These are phyloP conservation scores for Sordariomycetes sp. DNA, from an alignment of 2,329 filamentous ascomycete genomes.

Conservation along the genomic window DNA sequence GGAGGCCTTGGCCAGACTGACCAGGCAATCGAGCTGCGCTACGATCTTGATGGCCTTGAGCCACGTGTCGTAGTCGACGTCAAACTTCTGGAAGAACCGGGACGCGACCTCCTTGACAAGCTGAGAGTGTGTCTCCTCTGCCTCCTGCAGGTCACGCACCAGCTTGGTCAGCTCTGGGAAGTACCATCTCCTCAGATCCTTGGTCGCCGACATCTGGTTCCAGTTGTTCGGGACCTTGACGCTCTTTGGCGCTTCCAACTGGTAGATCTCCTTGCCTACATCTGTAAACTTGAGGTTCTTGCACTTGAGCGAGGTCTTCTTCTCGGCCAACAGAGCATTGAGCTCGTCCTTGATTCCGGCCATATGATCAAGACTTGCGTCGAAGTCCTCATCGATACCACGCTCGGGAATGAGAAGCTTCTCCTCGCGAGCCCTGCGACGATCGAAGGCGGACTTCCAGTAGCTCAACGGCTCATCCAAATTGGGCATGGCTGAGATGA, in stretches of 20 bases:
- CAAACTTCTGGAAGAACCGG: slow-evolving; percentile 81
- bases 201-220: slow-evolving; percentile 94
- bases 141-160: slow-evolving; percentile 83
- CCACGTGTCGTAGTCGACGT: slow-evolving; percentile 79
- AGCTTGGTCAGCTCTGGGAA: slow-evolving; percentile 73
- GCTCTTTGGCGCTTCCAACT: slow-evolving; percentile 80
- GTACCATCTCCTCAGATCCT: slow-evolving; percentile 88
- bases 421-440: slow-evolving; percentile 65
- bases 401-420: slow-evolving; percentile 77
- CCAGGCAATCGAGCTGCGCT: slow-evolving; percentile 87
- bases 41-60: slow-evolving; percentile 82
- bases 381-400: slow-evolving; percentile 88
- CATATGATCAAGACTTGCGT: slow-evolving; percentile 70
- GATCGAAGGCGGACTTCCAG: slow-evolving; percentile 91
- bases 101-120: slow-evolving; percentile 78
- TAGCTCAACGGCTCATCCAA: slow-evolving; percentile 64
- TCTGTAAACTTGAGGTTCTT: slow-evolving; percentile 68
- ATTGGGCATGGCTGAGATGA: slow-evolving; percentile 80
- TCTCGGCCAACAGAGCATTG: slow-evolving; percentile 59
- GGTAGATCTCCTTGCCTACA: slow-evolving; percentile 94
- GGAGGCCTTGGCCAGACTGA: slow-evolving; percentile 86
- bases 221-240: slow-evolving; percentile 81
- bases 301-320: slow-evolving; percentile 66
- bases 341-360: slow-evolving; percentile 67
- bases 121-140: slow-evolving; percentile 87